Evolutionary conservation across 2,329 filamentous ascomycete genomes (phyloP).

Genomic region (Aureobasidium sp.): DNA sequence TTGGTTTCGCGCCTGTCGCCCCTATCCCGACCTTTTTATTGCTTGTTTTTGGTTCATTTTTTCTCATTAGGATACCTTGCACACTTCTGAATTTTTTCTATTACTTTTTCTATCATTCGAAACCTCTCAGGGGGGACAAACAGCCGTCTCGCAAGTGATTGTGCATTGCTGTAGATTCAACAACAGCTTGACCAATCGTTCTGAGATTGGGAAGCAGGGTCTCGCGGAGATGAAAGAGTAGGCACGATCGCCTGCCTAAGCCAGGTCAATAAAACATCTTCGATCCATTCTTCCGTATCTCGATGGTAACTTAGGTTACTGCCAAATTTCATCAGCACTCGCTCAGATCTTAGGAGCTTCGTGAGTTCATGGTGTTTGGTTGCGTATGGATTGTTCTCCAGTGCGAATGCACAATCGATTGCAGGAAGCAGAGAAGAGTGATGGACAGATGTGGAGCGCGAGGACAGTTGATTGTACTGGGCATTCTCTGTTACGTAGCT

Average conservation of each 20-base stretch:
- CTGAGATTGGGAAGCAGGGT: not conserved
- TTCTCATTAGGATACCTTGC: conserved; percentile 1
- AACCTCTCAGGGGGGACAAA: not conserved
- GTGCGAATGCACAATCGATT: too few species aligned
- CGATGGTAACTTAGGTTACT: not conserved
- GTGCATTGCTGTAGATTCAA: not conserved
- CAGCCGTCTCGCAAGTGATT: not conserved
- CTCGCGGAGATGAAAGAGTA: not conserved
- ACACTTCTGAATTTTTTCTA: not conserved
- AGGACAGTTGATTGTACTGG: too few species aligned
- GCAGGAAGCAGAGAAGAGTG: too few species aligned
- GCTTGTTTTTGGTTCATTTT: not conserved
- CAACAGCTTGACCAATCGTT: not conserved
- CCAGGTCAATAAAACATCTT: not conserved
- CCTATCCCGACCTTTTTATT: not conserved
- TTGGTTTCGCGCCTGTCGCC: not conserved
- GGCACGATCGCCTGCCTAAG: not conserved
- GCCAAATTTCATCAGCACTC: not conserved
- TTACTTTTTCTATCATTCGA: not conserved
- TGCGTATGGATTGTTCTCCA: too few species aligned
- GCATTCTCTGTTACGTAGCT: too few species aligned
- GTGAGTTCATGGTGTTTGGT: too few species aligned
- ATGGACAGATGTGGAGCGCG: too few species aligned
- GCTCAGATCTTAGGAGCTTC: too few species aligned
- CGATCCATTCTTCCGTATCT: not conserved